A percentile compares a stretch with the other conserved stretches of the same genome.
Evolutionary conservation across 129 eudicot species (phyloP).

Genomic region (Deinandra increscens): DNA sequence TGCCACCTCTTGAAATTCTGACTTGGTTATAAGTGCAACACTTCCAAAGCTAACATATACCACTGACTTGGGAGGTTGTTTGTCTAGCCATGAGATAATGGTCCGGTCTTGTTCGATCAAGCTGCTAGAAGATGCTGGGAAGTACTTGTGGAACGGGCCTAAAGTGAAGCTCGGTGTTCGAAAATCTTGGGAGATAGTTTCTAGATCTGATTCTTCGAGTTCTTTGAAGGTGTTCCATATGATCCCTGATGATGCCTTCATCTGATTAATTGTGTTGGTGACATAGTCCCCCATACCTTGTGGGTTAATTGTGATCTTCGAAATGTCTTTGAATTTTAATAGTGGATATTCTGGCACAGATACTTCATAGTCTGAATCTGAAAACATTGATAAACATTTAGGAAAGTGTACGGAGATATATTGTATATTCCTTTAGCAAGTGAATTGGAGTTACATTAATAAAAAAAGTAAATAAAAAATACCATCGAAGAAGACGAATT

Average conservation of each 20-base stretch:
- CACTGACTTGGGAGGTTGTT: conserved; percentile 40
- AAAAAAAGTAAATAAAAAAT: too few species aligned
- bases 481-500: too few species aligned
- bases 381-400: background rate
- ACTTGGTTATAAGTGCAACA: conserved; percentile 28
- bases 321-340: conserved; percentile 35
- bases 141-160: conserved; percentile 47
- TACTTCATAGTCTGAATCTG: conserved; percentile 27
- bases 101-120: conserved; percentile 33
- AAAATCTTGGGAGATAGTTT: conserved; percentile 10
- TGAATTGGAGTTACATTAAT: too few species aligned
- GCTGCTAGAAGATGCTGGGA: conserved; percentile 31
- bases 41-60: conserved; percentile 65
- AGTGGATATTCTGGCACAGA: conserved; percentile 32
- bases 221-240: conserved; percentile 48
- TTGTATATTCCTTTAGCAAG: too few species aligned
- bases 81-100: conserved; percentile 44
- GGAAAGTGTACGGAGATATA: too few species aligned
- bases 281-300: conserved; percentile 15
- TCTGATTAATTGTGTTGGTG: conserved; percentile 14
- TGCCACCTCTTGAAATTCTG: conserved; percentile 45
- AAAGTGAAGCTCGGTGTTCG: conserved; percentile 36
- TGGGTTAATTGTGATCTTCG: conserved; percentile 16
- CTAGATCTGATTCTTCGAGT: conserved; percentile 36
- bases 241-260: conserved; percentile 39